Percentiles rank a stretch among this genome's conserved stretches.
phyloP scores from a whole-genome alignment of 345 rosid species.

The Gossypium australe region DNA sequence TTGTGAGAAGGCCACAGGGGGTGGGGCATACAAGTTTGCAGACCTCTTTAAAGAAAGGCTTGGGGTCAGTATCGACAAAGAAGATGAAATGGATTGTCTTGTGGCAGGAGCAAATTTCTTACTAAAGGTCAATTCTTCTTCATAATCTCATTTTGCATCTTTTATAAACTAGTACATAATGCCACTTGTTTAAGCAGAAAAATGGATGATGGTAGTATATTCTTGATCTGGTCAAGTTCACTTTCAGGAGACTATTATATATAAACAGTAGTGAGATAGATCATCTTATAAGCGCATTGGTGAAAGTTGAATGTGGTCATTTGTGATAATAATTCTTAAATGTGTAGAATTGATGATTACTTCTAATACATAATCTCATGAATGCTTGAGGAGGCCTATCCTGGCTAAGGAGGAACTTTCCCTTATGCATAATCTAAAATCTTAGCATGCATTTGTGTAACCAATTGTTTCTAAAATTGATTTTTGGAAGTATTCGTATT shows the following conservation, averaged over 20 bases:
- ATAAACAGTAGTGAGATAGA: neutral
- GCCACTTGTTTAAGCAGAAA: neutral
- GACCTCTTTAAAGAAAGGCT: constrained; percentile 95
- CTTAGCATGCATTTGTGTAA: neutral
- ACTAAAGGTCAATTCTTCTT: constrained; percentile 60
- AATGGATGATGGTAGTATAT: neutral
- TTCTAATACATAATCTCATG: neutral
- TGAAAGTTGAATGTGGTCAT: neutral
- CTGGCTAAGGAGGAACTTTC: neutral
- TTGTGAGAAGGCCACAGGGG: constrained; percentile 91
- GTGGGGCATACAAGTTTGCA: constrained; percentile 90
- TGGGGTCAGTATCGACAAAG: constrained; percentile 92
- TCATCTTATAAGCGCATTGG: neutral
- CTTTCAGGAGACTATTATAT: neutral
- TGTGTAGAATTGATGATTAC: neutral
- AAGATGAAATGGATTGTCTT: constrained; percentile 98
- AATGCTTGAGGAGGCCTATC: neutral
- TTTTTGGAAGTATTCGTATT: neutral
- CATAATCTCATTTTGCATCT: constrained; percentile 9
- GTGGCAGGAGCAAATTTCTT: constrained; percentile 98
- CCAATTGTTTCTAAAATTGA: neutral
- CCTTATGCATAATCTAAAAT: neutral
- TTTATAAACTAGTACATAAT: constrained; percentile 1
- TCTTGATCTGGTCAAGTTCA: neutral
- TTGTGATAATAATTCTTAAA: neutral